Evolutionary conservation across 805 yeast species (phyloP), one percentile per base, ranked within the genome.

Genomic region (Suhomyces emberorum): DNA sequence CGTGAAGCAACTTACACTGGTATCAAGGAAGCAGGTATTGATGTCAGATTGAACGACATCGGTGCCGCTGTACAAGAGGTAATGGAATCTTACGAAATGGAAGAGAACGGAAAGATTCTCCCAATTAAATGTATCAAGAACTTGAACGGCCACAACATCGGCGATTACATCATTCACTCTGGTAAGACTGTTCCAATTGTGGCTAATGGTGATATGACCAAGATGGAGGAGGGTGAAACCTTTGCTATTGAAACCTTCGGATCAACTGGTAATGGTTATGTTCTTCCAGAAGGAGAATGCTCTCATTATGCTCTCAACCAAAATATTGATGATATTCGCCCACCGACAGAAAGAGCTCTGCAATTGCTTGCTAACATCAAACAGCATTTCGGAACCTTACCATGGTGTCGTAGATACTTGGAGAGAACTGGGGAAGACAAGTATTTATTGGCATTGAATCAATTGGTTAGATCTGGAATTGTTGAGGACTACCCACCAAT

Each of bases 221-320:
- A 91, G 73, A 91, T 93, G 96, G 99, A 93, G 61, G 99, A 93
- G 69, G 96, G 96, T 45, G 98, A 93, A 62, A 82, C 88, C 2
- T 91, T 87, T 70, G 99, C 99, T 42, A 91, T 93, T 55, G 99
- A 93, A 66, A 93, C 99, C 3, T 93, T 93, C 55, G 98, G 98
- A 9, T 77, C 96, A 29, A 93, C 98, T 1, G 99, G 99, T 43
- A 77, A 83, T 41, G 99, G 98, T 24, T 83, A 81, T 50, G 98
- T 93, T 23, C 67, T 81, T 32, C 68, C 79, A 6, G 83, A 79
- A 42, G 98, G 98, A 30, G 98, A 93, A 63, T 83, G 91, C 52
- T 88, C 97, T 10, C 99, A 93, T 65, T 93, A 93, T 56, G 88
- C 95, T 21, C 71, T 77, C 54, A 77, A 69, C 49, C 55, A 62